A percentile compares a stretch with the other conserved stretches of the same genome.
phyloP scores from a whole-genome alignment of 306 rosid species.

The Dryas drummondii region DNA sequence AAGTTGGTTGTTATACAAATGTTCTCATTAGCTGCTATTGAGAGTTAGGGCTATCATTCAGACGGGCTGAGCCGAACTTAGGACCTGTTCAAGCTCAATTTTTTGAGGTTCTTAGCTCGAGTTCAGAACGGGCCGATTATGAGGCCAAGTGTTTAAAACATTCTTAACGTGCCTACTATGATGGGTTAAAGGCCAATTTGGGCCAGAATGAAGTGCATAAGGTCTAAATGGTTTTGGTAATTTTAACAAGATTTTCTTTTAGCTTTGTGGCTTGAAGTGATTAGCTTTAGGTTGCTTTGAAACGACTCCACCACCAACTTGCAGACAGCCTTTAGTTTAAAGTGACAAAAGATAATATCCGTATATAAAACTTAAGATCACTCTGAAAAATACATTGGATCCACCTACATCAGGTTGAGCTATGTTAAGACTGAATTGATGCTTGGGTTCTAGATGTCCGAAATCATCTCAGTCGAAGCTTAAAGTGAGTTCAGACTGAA shows the following conservation, averaged over 20 bases:
- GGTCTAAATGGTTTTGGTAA: not conserved
- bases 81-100: not conserved
- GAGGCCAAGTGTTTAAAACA: not conserved
- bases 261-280: not conserved
- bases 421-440: too few relatives aligned
- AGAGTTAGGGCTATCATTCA: not conserved
- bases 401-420: too few relatives aligned
- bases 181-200: not conserved
- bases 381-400: too few relatives aligned
- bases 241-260: not conserved
- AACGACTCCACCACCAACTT: too few relatives aligned
- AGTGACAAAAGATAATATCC: too few relatives aligned
- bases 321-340: too few relatives aligned
- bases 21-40: not conserved
- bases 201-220: not conserved
- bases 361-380: too few relatives aligned
- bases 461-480: not conserved
- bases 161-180: not conserved
- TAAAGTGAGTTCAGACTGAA: not conserved
- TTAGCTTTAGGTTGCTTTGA: too few relatives aligned
- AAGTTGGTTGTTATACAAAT: not conserved
- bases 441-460: not conserved
- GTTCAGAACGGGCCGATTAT: not conserved
- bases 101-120: not conserved
- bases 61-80: conserved; percentile 2